Conservation (phyloP, 129 eudicot species). For the Flaveria linearis region DNA sequence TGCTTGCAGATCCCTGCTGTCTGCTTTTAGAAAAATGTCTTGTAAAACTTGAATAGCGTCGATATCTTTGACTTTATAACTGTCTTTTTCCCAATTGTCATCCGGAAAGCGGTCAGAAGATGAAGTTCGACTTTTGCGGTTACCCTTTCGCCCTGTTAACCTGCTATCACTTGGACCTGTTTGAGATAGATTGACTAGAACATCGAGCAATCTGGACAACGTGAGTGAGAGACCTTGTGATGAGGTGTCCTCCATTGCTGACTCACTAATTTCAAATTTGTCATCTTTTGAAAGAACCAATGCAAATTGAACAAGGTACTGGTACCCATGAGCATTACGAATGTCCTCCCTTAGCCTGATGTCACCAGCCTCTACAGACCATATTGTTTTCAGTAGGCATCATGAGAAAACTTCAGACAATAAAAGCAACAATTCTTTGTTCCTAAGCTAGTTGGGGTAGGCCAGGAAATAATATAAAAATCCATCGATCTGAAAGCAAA, state of each 20-base stretch:
- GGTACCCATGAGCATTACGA: slow-evolving; percentile 97
- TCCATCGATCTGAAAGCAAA: background rate
- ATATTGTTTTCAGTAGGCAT: slow-evolving; percentile 30
- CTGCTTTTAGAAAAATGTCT: slow-evolving; percentile 94
- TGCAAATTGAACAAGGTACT: slow-evolving; percentile 91
- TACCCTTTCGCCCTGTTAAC: slow-evolving; percentile 39
- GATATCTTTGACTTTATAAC: slow-evolving; percentile 75
- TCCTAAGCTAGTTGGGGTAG: background rate
- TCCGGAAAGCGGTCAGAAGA: slow-evolving; percentile 61
- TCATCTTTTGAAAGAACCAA: slow-evolving; percentile 65
- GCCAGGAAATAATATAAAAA: background rate
- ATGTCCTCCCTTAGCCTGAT: slow-evolving; percentile 89
- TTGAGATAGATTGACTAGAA: slow-evolving; percentile 76
- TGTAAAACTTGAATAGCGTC: slow-evolving; percentile 96
- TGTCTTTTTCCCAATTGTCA: slow-evolving; percentile 82
- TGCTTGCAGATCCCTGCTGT: slow-evolving; percentile 74
- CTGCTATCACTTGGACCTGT: slow-evolving; percentile 59
- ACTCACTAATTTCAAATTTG: slow-evolving; percentile 33
- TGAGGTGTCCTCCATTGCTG: slow-evolving; percentile 41
- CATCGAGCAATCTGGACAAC: slow-evolving; percentile 88
- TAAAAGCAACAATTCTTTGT: background rate
- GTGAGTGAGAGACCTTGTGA: slow-evolving; percentile 70
- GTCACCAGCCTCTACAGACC: slow-evolving; percentile 82
- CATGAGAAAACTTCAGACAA: background rate
- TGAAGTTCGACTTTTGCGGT: slow-evolving; percentile 49